phyloP scores from a whole-genome alignment of 1,139 yeast species.

The Zygosaccharomyces pseudobailii region DNA sequence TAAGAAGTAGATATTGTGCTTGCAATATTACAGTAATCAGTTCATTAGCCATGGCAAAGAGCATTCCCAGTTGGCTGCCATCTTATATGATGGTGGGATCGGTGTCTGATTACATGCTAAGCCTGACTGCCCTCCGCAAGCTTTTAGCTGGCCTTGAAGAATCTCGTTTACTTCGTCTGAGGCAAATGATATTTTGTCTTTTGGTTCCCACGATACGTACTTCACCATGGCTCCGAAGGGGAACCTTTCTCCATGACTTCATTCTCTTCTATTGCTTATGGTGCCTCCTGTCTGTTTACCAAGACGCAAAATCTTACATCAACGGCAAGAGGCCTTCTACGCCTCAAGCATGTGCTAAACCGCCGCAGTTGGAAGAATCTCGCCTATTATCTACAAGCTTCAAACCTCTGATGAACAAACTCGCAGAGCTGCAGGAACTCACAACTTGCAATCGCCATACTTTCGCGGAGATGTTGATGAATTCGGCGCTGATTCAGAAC shows the following conservation, averaged over 20 bases:
- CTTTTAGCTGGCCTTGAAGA: conserved; percentile 5
- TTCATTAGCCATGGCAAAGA: conserved; percentile 1
- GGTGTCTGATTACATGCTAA: conserved; percentile 6
- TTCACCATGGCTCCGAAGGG: conserved; percentile 11
- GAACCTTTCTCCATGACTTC: conserved; percentile 18
- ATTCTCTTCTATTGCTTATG: conserved; percentile 15
- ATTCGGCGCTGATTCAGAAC: conserved; percentile 21
- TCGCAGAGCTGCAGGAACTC: conserved; percentile 26
- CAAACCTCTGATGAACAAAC: conserved; percentile 22
- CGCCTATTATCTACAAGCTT: conserved; percentile 15
- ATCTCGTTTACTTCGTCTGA: conserved; percentile 5
- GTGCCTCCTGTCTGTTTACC: conserved; percentile 19
- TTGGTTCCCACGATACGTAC: conserved; percentile 14
- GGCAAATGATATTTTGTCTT: conserved; percentile 16
- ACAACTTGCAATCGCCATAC: conserved; percentile 14
- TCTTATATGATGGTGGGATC: conserved; percentile 17
- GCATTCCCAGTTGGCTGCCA: conserved; percentile 19
- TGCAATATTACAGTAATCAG: conserved; percentile 2
- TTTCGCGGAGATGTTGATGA: conserved; percentile 18
- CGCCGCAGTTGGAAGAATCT: conserved; percentile 8
- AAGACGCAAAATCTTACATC: conserved; percentile 11
- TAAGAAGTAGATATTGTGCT: background rate
- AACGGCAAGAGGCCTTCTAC: conserved; percentile 2
- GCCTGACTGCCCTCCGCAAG: background rate
- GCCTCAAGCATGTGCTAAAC: background rate